These are phyloP conservation scores for Cyclotella baltica DNA, from an alignment of 108 stramenopile genomes.

Conservation along the genomic window DNA sequence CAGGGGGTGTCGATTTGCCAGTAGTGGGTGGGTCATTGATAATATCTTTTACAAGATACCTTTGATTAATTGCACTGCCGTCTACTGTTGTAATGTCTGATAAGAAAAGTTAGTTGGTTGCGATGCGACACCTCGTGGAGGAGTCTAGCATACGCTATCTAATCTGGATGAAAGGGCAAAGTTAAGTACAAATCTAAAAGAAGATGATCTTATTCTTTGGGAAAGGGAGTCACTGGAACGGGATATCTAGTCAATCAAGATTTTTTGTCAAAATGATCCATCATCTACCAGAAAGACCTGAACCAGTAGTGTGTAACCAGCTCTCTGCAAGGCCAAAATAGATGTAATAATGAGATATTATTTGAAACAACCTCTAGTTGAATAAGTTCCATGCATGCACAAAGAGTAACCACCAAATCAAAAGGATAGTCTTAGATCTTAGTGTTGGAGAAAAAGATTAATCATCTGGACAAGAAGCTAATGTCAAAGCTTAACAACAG, in stretches of 20 bases:
- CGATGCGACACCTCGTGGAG: slow-evolving; percentile 11
- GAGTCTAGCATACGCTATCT: background rate
- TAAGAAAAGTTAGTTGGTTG: slow-evolving; percentile 1
- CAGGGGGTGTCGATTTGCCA: too few species aligned
- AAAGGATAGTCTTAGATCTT: background rate
- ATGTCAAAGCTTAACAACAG: background rate
- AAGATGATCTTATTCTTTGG: background rate
- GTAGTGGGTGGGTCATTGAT: background rate
- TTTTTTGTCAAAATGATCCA: slow-evolving; percentile 19
- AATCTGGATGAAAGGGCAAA: background rate
- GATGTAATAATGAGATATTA: background rate
- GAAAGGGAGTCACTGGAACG: background rate
- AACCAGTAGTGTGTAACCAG: too few species aligned
- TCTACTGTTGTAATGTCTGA: slow-evolving; percentile 13
- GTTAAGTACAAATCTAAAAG: background rate
- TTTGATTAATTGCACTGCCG: background rate
- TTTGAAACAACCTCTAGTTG: slow-evolving; percentile 22
- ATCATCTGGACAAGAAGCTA: slow-evolving; percentile 1
- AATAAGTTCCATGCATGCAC: slow-evolving; percentile 10
- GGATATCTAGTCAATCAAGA: background rate
- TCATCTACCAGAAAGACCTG: background rate
- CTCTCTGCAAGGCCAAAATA: too few species aligned
- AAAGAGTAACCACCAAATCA: slow-evolving; percentile 3
- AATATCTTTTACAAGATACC: background rate
- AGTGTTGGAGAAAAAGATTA: slow-evolving; percentile 29